Percentiles rank a stretch among this genome's conserved stretches.
Conservation (phyloP, 495 filamentous ascomycete genomes). For the Neurospora tetrasperma region DNA sequence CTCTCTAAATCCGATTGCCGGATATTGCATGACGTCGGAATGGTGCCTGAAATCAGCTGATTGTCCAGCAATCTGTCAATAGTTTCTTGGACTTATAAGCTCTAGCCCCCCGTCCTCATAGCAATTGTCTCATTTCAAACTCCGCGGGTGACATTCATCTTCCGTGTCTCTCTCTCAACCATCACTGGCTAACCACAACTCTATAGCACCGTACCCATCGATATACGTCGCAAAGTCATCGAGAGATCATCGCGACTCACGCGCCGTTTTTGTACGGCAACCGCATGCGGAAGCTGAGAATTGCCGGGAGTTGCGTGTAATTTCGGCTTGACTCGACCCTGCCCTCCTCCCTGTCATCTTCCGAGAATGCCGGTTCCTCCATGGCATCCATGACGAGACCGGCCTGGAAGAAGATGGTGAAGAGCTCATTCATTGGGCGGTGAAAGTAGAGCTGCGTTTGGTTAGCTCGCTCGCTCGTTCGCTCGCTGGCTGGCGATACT, state of each 20-base stretch:
- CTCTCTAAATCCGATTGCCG: background rate
- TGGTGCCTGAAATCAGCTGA: background rate
- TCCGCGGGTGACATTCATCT: background rate
- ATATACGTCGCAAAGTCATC: background rate
- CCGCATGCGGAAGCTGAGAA: conserved; percentile 28
- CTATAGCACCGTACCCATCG: background rate
- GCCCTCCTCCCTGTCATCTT: conserved; percentile 10
- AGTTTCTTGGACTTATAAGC: background rate
- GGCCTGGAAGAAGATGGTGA: conserved; percentile 26
- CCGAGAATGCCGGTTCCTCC: conserved; percentile 31
- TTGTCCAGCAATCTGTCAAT: background rate
- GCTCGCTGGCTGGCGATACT: background rate
- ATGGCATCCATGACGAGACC: conserved; percentile 32
- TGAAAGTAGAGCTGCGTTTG: conserved; percentile 29
- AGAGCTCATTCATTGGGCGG: conserved; percentile 30
- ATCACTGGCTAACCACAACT: background rate
- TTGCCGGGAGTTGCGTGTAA: conserved; percentile 27
- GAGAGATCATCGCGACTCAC: background rate
- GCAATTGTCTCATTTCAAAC: background rate
- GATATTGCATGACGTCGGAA: background rate
- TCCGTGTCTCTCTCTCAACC: background rate
- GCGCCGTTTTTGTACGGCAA: background rate
- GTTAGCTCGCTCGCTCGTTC: background rate
- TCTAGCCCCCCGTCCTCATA: background rate
- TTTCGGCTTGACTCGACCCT: conserved; percentile 22